phyloP scores from a whole-genome alignment of 805 yeast species.

The Candida silvicultrix region DNA sequence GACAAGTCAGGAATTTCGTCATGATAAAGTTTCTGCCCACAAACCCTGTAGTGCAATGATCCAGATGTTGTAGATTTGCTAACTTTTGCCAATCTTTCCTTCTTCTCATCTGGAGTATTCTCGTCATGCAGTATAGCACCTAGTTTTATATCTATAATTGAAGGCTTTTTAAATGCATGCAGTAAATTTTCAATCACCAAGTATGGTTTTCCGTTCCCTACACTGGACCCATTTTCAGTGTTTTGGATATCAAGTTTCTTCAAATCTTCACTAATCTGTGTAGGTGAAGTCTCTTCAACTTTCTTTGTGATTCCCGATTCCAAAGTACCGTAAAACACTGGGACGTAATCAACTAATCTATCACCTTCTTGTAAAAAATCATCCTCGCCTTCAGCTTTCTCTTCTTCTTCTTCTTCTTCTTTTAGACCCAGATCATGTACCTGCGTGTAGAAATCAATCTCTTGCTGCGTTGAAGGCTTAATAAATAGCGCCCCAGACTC shows the following conservation, averaged over 20 bases:
- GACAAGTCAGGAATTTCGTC: conserved; percentile 11
- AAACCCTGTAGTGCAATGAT: conserved; percentile 63
- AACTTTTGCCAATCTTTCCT: conserved; percentile 53
- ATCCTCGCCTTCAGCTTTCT: conserved; percentile 10
- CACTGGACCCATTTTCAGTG: background rate
- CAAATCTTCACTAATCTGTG: conserved; percentile 18
- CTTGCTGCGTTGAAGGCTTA: conserved; percentile 60
- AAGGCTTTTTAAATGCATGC: conserved; percentile 56
- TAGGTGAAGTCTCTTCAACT: conserved; percentile 15
- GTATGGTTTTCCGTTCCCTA: conserved; percentile 24
- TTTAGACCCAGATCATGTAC: conserved; percentile 15
- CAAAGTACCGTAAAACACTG: conserved; percentile 56
- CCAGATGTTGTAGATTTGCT: conserved; percentile 77
- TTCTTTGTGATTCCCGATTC: conserved; percentile 35
- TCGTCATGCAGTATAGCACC: conserved; percentile 71
- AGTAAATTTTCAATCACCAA: conserved; percentile 70
- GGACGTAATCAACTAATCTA: conserved; percentile 53
- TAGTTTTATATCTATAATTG: conserved; percentile 76
- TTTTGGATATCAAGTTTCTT: conserved; percentile 3
- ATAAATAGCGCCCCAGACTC: conserved; percentile 63
- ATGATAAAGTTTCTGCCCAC: conserved; percentile 71
- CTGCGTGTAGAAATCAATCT: conserved; percentile 65
- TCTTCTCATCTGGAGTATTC: conserved; percentile 51
- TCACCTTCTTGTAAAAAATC: conserved; percentile 5
- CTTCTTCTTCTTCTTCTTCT: conserved; percentile 18